A percentile compares a stretch with the other conserved stretches of the same genome.
Evolutionary conservation across 2,329 filamentous ascomycete genomes (phyloP).

Genomic region (Lecanoromycetidae sp.): DNA sequence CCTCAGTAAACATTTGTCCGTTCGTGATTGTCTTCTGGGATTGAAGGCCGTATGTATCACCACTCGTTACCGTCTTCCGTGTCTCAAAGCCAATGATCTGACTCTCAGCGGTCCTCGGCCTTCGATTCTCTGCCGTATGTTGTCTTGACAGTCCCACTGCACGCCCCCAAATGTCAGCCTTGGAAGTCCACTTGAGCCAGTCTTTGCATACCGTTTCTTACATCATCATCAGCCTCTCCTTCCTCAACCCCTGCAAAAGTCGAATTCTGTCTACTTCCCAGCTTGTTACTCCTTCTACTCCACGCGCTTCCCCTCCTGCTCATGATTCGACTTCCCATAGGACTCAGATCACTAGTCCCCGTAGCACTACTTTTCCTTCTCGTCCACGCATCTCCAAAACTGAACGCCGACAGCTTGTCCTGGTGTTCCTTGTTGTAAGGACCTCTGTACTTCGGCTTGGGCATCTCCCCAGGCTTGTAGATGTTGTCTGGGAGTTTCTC

Average conservation of each 20-base stretch:
- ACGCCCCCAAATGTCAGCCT: background rate
- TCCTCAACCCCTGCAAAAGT: slow-evolving; percentile 11
- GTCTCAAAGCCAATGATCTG: slow-evolving; percentile 6
- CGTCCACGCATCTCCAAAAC: slow-evolving; percentile 28
- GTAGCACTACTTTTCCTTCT: slow-evolving; percentile 26
- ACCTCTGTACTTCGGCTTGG: slow-evolving; percentile 37
- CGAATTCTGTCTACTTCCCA: slow-evolving; percentile 15
- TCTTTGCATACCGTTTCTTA: slow-evolving; percentile 17
- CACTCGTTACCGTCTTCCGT: slow-evolving; percentile 10
- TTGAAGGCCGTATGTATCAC: slow-evolving; percentile 9
- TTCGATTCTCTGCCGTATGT: slow-evolving; percentile 15
- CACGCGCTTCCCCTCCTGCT: slow-evolving; percentile 14
- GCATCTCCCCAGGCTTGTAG: slow-evolving; percentile 36
- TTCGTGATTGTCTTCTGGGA: slow-evolving; percentile 11
- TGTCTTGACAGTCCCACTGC: slow-evolving; percentile 20
- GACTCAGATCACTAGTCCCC: slow-evolving; percentile 28
- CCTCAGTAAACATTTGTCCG: slow-evolving; percentile 12
- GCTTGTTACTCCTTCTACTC: slow-evolving; percentile 15
- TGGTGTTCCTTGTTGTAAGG: slow-evolving; percentile 36
- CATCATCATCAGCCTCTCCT: slow-evolving; percentile 19
- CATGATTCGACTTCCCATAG: slow-evolving; percentile 19
- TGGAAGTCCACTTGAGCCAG: background rate
- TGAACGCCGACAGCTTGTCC: slow-evolving; percentile 33
- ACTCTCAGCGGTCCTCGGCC: background rate
- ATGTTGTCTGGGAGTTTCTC: slow-evolving; percentile 32